Evolutionary conservation across 306 rosid species (phyloP).

Genomic region (Dalbergia cultrata): DNA sequence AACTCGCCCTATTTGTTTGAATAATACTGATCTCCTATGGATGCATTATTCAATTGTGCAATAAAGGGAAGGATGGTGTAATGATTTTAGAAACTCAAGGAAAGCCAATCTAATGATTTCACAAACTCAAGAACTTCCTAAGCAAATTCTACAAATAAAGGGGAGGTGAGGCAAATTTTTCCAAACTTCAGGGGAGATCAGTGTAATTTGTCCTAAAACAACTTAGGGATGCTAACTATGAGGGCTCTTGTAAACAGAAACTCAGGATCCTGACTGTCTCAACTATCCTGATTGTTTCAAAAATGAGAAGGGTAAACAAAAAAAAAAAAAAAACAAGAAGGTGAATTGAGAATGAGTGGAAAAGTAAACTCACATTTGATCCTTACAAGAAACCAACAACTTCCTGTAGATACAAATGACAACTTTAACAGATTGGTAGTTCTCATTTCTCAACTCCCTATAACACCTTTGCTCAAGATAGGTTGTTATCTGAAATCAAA

Average conservation of each 20-base stretch:
- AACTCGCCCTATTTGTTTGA: too few relatives aligned
- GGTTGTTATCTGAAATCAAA: conserved; percentile 71
- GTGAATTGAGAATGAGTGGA: conserved; percentile 24
- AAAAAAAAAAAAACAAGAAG: neutral
- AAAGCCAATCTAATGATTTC: too few relatives aligned
- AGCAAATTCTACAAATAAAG: too few relatives aligned
- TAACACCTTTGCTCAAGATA: conserved; percentile 89
- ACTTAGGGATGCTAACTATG: neutral
- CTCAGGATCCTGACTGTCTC: conserved; percentile 1
- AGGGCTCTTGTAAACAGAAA: conserved; percentile 9
- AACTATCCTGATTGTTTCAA: neutral
- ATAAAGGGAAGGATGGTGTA: too few relatives aligned
- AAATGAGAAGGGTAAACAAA: neutral
- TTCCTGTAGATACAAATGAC: conserved; percentile 82
- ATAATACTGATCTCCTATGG: too few relatives aligned
- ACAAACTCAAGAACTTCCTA: too few relatives aligned
- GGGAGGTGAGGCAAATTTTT: too few relatives aligned
- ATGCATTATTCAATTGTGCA: too few relatives aligned
- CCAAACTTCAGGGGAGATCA: too few relatives aligned
- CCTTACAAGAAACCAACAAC: conserved; percentile 76
- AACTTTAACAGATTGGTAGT: conserved; percentile 76
- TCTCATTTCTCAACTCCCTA: conserved; percentile 81
- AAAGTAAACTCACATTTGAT: conserved; percentile 81
- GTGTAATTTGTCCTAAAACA: neutral
- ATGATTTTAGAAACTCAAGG: too few relatives aligned